Evolutionary conservation across 495 filamentous ascomycete genomes (phyloP).

Genomic region (Barbatosphaeria neglecta): DNA sequence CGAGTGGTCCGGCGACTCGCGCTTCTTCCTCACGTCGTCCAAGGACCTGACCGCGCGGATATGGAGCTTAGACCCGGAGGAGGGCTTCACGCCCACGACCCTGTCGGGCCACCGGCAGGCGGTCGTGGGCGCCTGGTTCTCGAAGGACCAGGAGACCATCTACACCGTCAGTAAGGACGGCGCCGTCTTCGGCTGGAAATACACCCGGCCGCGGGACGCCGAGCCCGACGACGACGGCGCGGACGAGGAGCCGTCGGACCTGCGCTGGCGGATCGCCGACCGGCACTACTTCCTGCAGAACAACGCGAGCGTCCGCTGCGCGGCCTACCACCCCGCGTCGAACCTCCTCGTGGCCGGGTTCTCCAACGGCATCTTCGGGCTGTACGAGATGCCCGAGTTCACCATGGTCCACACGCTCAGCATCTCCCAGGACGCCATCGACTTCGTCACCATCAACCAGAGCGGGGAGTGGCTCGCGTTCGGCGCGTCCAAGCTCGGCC

Average conservation of each 20-base stretch:
- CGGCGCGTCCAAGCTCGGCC: constrained; percentile 89
- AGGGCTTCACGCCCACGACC: constrained; percentile 79
- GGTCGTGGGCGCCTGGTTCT: constrained; percentile 84
- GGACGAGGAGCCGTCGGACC: constrained; percentile 42
- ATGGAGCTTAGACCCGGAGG: constrained; percentile 83
- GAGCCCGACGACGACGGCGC: constrained; percentile 48
- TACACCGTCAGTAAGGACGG: constrained; percentile 49
- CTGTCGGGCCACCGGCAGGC: constrained; percentile 80
- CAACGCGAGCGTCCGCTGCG: constrained; percentile 75
- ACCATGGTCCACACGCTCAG: constrained; percentile 82
- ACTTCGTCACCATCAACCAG: constrained; percentile 83
- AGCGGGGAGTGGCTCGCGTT: constrained; percentile 96
- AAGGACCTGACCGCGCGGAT: constrained; percentile 88
- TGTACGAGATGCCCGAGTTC: constrained; percentile 97
- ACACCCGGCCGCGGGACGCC: constrained; percentile 43
- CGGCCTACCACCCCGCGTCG: constrained; percentile 73
- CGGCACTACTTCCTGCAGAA: constrained; percentile 88
- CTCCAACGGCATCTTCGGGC: constrained; percentile 81
- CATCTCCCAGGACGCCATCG: constrained; percentile 92
- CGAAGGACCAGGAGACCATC: constrained; percentile 69
- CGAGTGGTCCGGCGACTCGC: constrained; percentile 88
- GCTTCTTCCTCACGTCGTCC: constrained; percentile 83
- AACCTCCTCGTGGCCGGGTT: constrained; percentile 87
- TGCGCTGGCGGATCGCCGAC: constrained; percentile 76
- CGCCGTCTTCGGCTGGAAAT: constrained; percentile 54